Evolutionary conservation across 352 stramenopile genomes (phyloP).

Genomic region (Phytopythium chamaehyphon): DNA sequence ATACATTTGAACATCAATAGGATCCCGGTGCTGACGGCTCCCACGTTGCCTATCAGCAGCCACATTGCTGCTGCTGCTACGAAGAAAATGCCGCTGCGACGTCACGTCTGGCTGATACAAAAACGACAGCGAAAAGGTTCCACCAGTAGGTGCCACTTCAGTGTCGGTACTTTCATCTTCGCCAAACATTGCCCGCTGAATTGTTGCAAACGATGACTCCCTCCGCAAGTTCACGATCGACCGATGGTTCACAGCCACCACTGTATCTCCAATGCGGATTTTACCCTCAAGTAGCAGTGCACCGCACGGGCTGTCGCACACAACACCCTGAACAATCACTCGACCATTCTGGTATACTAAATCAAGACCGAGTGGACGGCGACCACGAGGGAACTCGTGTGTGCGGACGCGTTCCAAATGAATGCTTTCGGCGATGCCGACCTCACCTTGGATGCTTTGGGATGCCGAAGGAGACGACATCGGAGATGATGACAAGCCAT

Average conservation of each 20-base stretch:
- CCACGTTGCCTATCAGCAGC: background rate
- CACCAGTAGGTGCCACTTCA: slow-evolving; percentile 8
- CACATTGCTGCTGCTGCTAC: background rate
- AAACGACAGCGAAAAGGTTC: slow-evolving; percentile 67
- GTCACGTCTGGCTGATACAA: slow-evolving; percentile 40
- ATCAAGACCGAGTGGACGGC: slow-evolving; percentile 63
- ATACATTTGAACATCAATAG: slow-evolving; percentile 20
- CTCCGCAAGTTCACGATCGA: slow-evolving; percentile 82
- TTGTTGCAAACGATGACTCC: slow-evolving; percentile 73
- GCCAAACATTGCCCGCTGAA: slow-evolving; percentile 52
- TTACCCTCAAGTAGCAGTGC: slow-evolving; percentile 56
- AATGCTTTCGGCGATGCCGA: background rate
- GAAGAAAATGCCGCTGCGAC: slow-evolving; percentile 2
- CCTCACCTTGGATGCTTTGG: too few species aligned
- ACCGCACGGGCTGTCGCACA: slow-evolving; percentile 60
- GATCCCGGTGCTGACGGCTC: background rate
- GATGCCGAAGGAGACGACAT: background rate
- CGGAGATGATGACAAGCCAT: background rate
- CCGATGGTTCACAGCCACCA: slow-evolving; percentile 71
- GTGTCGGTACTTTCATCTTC: slow-evolving; percentile 14
- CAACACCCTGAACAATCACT: slow-evolving; percentile 73
- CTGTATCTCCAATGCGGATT: slow-evolving; percentile 72
- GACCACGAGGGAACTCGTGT: slow-evolving; percentile 47
- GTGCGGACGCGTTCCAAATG: slow-evolving; percentile 59
- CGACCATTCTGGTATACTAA: slow-evolving; percentile 74